Base-by-base conservation (phyloP, 1,139 yeast genomes). In the Yarrowia galli region DNA sequence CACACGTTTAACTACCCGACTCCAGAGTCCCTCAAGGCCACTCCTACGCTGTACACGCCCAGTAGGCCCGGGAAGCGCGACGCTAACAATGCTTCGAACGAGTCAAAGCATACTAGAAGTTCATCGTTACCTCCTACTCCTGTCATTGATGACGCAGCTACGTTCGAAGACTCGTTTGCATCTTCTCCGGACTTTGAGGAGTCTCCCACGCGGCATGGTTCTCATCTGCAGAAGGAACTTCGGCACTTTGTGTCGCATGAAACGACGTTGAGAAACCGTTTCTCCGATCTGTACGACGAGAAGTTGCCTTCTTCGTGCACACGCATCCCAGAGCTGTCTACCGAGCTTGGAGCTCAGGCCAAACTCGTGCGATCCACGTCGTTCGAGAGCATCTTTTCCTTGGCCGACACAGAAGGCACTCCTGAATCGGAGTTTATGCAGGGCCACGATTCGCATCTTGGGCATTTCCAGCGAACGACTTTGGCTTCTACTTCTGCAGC, bases 191-290 rank as follows among this genome's bases (percentile, higher is more conserved):
- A 46, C 13, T 61, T 58, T 15, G 64, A 58, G 12, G 64, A 58
- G 20, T 48, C 56, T 2, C 66, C 54, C 9, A 46, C 66, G 15
- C 22, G 56, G 6, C 66, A 60, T 20, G 65, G 18, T 1, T 36
- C 43, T 10, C 65, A 46, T 16, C 25, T 60, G 8, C 65, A 61
- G 18, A 61, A 46, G 56, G 66, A 61, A 36, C 46, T 61, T 18
- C 56, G 66, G 1, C 66, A 61, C 38, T 61, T 46, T 36, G 56
- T 46, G 18, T 61, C 66, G n/a, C 56, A 61, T 16, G 66, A 61
- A 36, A 61, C 56, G 18, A 61, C 56, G 25, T 46, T 61, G 9
- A 15, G 54, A 10, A 61, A 48, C 56, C 43, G 66, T n/a, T 61
- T 46, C 38, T 48, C 66, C 7, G 66, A 61, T 13, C 36, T 46